Percentiles rank a stretch among this genome's conserved stretches.
Evolutionary conservation across 345 rosid species (phyloP).

Genomic region (thale cress (Arabidopsis thaliana)): TAIR10.1 NC_003076.8:730001-730500

Average conservation of each 20-base stretch:
- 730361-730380: constrained; percentile 78
- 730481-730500: constrained; percentile 89
- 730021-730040: constrained; percentile 10
- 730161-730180: constrained; percentile 18
- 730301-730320: constrained; percentile 6
- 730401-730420: constrained; percentile 77
- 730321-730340: constrained; percentile 7
- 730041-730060: neutral
- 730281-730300: constrained; percentile 31
- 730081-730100: constrained; percentile 22
- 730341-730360: constrained; percentile 52
- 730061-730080: neutral
- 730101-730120: constrained; percentile 2
- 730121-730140: constrained; percentile 3
- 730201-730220: neutral
- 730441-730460: constrained; percentile 46
- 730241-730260: constrained; percentile 12
- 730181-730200: neutral
- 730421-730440: constrained; percentile 50
- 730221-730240: constrained; percentile 5
- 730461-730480: constrained; percentile 70
- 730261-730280: constrained; percentile 20
- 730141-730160: constrained; percentile 25
- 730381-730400: constrained; percentile 74
- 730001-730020: constrained; percentile 27